phyloP scores from a whole-genome alignment of 345 rosid genomes.

The Pelargonium nanum region DNA sequence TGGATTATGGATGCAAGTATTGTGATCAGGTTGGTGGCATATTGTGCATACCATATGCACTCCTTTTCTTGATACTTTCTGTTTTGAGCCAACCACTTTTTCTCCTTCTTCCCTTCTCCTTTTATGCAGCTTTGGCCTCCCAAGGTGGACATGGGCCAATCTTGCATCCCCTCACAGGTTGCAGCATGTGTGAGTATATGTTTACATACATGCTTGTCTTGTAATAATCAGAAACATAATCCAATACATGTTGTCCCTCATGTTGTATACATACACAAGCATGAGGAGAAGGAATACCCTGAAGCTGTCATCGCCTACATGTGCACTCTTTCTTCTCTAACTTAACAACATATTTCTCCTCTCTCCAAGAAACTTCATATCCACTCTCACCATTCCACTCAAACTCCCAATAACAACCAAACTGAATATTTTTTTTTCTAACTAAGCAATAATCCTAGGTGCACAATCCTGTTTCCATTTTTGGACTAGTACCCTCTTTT shows the following conservation, averaged over 20 bases:
- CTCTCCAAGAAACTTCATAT: neutral
- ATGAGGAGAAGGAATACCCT: neutral
- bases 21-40: neutral
- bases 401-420: neutral
- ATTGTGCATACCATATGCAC: neutral
- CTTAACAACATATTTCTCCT: too few relatives aligned
- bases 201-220: neutral
- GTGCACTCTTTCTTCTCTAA: neutral
- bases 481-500: neutral
- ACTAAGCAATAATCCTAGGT: neutral
- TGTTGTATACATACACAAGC: neutral
- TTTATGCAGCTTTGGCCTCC: neutral
- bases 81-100: too few relatives aligned
- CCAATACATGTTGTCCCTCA: neutral
- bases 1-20: too few relatives aligned
- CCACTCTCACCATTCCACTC: neutral
- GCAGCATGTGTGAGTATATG: neutral
- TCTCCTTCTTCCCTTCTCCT: neutral
- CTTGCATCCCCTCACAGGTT: neutral
- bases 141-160: neutral
- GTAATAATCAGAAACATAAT: neutral
- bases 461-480: neutral
- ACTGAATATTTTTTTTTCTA: neutral
- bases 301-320: neutral
- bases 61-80: neutral